phyloP scores from a whole-genome alignment of 2,329 filamentous ascomycete genomes.

The Cercospora nicotianae region DNA sequence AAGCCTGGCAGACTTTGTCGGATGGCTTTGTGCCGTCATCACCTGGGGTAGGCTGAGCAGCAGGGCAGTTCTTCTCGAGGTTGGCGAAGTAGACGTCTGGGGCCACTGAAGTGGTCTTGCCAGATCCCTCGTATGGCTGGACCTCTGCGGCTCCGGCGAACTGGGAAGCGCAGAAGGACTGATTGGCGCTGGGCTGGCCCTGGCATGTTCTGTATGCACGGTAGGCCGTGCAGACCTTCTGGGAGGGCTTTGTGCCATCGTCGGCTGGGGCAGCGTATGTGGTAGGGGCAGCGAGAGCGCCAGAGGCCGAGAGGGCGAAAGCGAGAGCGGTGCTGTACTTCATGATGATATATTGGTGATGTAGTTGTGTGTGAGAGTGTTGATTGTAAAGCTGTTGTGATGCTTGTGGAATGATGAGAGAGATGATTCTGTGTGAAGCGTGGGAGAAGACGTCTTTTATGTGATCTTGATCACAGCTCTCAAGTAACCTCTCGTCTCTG shows the following conservation, averaged over 20 bases:
- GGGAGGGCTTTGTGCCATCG: conserved; percentile 2
- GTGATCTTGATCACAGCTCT: not conserved
- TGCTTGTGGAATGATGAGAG: not conserved
- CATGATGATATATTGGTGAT: conserved; percentile 15
- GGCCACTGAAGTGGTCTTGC: not conserved
- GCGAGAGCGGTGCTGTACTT: conserved; percentile 22
- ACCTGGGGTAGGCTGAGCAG: not conserved
- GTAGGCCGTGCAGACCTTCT: not conserved
- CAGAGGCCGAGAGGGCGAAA: conserved; percentile 15
- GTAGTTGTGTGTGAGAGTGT: not conserved
- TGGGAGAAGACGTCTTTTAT: not conserved
- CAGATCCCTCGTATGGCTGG: not conserved
- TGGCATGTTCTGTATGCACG: not conserved
- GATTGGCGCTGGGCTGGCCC: not conserved
- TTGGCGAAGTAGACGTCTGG: not conserved
- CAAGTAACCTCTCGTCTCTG: not conserved
- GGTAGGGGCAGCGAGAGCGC: conserved; percentile 18
- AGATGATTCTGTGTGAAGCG: not conserved
- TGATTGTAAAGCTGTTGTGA: not conserved
- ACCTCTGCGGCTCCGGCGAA: not conserved
- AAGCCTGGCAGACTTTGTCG: not conserved
- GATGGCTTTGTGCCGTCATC: conserved; percentile 6
- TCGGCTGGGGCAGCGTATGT: not conserved
- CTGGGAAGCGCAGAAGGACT: not conserved
- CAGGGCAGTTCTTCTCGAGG: not conserved